Conservation (phyloP, 2,329 filamentous ascomycete species). For the Hymenoscyphus scutula region DNA sequence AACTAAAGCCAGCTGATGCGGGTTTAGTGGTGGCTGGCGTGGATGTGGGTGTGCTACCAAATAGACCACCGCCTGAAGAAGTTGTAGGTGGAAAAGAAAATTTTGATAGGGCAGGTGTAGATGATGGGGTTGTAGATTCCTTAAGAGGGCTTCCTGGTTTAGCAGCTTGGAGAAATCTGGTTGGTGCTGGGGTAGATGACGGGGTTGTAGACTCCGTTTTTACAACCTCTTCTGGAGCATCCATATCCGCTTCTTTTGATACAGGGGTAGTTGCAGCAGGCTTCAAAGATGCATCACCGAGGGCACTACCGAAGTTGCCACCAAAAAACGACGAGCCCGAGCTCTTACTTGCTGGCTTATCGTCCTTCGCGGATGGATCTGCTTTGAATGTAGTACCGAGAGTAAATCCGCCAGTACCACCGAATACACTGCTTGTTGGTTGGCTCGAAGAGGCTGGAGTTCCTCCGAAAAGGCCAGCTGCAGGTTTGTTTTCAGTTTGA, state of each 20-base stretch:
- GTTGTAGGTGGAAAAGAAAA: slow-evolving; percentile 20
- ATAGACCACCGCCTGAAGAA: slow-evolving; percentile 17
- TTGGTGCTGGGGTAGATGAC: slow-evolving; percentile 27
- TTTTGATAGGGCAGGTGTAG: slow-evolving; percentile 18
- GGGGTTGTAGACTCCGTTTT: slow-evolving; percentile 27
- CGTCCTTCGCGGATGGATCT: slow-evolving; percentile 55
- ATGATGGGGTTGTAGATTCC: slow-evolving; percentile 11
- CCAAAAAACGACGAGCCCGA: slow-evolving; percentile 58
- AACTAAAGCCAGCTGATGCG: slow-evolving; percentile 23
- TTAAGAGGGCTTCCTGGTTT: slow-evolving; percentile 3
- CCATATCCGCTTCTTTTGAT: slow-evolving; percentile 54
- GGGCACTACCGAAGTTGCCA: slow-evolving; percentile 56
- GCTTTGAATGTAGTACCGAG: slow-evolving; percentile 39
- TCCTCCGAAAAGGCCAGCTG: slow-evolving; percentile 20
- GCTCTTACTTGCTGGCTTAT: slow-evolving; percentile 45
- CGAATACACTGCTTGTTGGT: slow-evolving; percentile 15
- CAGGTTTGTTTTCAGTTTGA: slow-evolving; percentile 35
- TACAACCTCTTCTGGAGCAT: slow-evolving; percentile 19
- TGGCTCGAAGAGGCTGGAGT: slow-evolving; percentile 40
- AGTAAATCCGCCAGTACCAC: slow-evolving; percentile 24
- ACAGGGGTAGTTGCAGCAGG: slow-evolving; percentile 24
- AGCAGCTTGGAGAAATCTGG: background rate
- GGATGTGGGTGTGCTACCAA: slow-evolving; percentile 12
- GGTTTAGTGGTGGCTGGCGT: slow-evolving; percentile 17
- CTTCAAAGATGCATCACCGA: slow-evolving; percentile 47